A percentile compares a stretch with the other conserved stretches of the same genome.
These are phyloP conservation scores for Apocynum venetum DNA, from an alignment of 257 asterid species.

Conservation along the genomic window DNA sequence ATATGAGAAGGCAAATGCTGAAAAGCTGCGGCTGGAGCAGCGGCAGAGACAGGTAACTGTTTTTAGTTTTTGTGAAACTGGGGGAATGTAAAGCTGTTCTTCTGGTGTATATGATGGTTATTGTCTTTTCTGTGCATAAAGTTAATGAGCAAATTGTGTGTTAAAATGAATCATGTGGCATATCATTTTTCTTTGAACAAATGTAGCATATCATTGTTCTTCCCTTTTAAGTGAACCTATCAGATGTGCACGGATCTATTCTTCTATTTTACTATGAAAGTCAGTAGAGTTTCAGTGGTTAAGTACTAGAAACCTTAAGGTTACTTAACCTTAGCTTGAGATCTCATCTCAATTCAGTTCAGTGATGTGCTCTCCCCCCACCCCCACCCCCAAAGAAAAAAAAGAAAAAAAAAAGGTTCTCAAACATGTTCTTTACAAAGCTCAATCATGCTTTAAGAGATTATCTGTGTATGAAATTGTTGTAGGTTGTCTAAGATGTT, in stretches of 20 bases:
- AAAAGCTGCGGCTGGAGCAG: conserved; percentile 82
- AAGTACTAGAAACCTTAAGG: too few species aligned
- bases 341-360: not conserved
- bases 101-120: not conserved
- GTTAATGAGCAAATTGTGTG: not conserved
- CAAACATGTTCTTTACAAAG: not conserved
- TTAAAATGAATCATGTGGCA: not conserved
- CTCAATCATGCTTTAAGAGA: not conserved
- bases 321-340: not conserved
- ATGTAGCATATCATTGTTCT: not conserved
- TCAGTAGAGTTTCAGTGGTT: too few species aligned
- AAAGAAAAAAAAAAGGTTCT: too few species aligned
- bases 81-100: not conserved
- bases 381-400: not conserved
- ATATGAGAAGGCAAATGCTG: conserved; percentile 76
- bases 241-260: not conserved
- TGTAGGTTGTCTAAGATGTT: not conserved
- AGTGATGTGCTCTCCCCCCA: not conserved
- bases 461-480: too few species aligned
- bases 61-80: conserved; percentile 5
- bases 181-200: not conserved
- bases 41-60: conserved; percentile 80
- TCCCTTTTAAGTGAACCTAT: too few species aligned
- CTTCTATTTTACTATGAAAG: not conserved
- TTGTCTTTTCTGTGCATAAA: not conserved